phyloP scores from a whole-genome alignment of 2,329 filamentous ascomycete species.

The Lachnellula subtilissima region DNA sequence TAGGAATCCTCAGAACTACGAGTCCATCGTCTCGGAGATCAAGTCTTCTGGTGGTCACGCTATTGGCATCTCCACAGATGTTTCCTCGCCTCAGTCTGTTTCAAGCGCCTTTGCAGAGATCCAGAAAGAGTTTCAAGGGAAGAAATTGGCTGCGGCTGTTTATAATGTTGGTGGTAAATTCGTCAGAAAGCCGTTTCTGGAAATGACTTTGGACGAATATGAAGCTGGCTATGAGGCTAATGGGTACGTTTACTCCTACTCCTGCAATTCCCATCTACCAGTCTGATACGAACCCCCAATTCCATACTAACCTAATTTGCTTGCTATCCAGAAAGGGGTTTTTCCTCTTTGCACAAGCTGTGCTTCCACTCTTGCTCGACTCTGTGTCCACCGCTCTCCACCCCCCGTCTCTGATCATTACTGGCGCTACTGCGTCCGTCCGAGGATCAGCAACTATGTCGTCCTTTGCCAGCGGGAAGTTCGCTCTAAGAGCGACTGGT shows the following conservation, averaged over 20 bases:
- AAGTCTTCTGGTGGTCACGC: conserved; percentile 62
- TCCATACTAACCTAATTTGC: not conserved
- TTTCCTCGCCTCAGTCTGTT: conserved; percentile 48
- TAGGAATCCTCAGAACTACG: conserved; percentile 60
- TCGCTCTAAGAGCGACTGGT: conserved; percentile 67
- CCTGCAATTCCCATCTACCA: not conserved
- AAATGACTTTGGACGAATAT: conserved; percentile 47
- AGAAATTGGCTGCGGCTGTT: conserved; percentile 58
- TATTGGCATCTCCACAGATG: conserved; percentile 64
- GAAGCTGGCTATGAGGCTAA: conserved; percentile 42
- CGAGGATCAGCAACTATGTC: conserved; percentile 66
- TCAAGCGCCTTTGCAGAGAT: conserved; percentile 59
- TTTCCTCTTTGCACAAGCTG: conserved; percentile 69
- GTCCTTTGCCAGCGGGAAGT: conserved; percentile 74
- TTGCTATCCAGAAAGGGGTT: conserved; percentile 45
- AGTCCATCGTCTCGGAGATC: conserved; percentile 65
- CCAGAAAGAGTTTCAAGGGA: conserved; percentile 50
- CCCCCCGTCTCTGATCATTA: conserved; percentile 78
- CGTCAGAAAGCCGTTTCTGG: conserved; percentile 53
- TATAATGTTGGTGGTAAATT: conserved; percentile 59
- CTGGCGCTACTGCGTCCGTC: conserved; percentile 77
- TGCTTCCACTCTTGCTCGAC: conserved; percentile 65
- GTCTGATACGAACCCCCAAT: no score
- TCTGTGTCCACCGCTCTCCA: conserved; percentile 49
- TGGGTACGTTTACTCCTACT: conserved; percentile 38